Evolutionary conservation across 108 stramenopile genomes (phyloP).

Genomic region (Cyclotella sp.): DNA sequence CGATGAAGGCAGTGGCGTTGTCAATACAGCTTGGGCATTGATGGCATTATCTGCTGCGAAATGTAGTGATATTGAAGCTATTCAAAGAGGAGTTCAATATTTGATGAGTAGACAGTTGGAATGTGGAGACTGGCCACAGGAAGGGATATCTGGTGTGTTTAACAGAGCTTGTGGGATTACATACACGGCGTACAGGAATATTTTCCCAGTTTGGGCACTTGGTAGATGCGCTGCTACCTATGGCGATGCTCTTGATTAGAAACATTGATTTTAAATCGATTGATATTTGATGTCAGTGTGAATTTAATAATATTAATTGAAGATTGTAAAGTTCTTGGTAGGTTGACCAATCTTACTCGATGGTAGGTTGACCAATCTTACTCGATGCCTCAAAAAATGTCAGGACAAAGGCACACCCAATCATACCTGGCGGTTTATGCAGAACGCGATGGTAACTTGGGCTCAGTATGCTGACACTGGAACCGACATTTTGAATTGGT

Average conservation of each 20-base stretch:
- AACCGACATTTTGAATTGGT: no score
- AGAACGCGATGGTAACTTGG: no score
- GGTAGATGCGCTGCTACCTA: conserved; percentile 84
- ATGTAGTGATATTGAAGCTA: conserved; percentile 79
- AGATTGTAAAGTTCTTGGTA: no score
- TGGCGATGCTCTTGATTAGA: conserved; percentile 56
- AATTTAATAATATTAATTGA: no score
- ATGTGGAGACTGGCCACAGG: conserved; percentile 98
- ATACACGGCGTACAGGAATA: conserved; percentile 98
- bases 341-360: no score
- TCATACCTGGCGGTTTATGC: no score
- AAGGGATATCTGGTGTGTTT: conserved; percentile 99
- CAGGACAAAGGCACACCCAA: no score
- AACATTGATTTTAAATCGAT: neutral
- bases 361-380: no score
- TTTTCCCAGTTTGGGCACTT: conserved; percentile 99
- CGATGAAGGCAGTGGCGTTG: conserved; percentile 93
- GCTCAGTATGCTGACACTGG: no score
- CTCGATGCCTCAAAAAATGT: no score
- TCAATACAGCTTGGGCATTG: conserved; percentile 98
- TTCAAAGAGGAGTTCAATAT: conserved; percentile 80
- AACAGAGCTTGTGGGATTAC: conserved; percentile 98
- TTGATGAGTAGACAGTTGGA: conserved; percentile 89
- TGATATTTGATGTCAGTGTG: neutral
- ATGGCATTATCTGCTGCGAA: conserved; percentile 89